Percentiles rank a stretch among this genome's conserved stretches.
Evolutionary conservation across 2,329 filamentous ascomycete species (phyloP).

Genomic region (Exserohilum turcica): DNA sequence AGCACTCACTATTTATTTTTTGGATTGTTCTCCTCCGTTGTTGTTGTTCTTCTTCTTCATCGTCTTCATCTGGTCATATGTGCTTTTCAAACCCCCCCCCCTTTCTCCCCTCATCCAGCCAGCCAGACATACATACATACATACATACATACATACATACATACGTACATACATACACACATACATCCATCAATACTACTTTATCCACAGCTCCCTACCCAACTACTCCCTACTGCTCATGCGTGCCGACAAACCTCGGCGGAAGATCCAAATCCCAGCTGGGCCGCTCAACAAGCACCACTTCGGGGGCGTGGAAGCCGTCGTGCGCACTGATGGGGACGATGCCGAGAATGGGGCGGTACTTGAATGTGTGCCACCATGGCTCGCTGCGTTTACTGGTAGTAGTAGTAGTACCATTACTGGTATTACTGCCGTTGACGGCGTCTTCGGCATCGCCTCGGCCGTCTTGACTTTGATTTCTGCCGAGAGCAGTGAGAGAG

Average conservation of each 20-base stretch:
- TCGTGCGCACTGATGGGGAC: conserved; percentile 56
- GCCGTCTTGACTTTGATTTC: conserved; percentile 28
- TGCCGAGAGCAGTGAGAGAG: conserved; percentile 33
- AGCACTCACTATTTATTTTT: not conserved
- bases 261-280: conserved; percentile 80
- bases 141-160: no score
- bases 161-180: not conserved
- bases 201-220: no score
- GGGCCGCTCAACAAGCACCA: conserved; percentile 86
- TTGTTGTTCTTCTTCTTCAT: no score
- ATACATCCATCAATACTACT: not conserved
- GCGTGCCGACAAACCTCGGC: conserved; percentile 60
- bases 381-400: conserved; percentile 29
- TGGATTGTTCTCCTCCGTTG: no score
- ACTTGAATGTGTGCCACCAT: conserved; percentile 88
- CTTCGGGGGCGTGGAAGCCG: conserved; percentile 65
- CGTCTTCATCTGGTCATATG: no score
- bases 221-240: conserved; percentile 34
- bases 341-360: conserved; percentile 86
- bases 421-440: conserved; percentile 16
- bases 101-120: no score
- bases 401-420: no score
- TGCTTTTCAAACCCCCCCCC: no score
- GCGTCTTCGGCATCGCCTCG: conserved; percentile 20
- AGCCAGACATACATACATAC: no score